A percentile compares a stretch with the other conserved stretches of the same genome.
Conservation (phyloP, 139 green algal species). For the Desmodesmus armatus region DNA sequence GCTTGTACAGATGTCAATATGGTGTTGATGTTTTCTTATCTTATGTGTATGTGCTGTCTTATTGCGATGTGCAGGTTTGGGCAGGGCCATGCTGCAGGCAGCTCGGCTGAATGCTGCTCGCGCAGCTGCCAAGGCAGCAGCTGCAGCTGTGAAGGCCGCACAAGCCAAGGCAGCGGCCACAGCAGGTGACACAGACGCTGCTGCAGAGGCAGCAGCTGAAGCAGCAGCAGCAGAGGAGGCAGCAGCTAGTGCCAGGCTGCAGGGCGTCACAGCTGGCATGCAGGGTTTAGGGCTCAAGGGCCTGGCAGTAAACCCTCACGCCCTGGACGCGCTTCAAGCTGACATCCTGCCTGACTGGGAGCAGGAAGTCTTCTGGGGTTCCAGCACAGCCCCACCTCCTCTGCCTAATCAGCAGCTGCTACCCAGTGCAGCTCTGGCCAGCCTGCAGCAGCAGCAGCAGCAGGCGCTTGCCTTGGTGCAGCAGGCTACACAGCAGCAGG, state of each 20-base stretch:
- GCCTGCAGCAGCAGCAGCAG: not conserved
- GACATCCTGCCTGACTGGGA: slow-evolving; percentile 35
- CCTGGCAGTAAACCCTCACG: slow-evolving; percentile 15
- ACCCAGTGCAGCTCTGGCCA: not conserved
- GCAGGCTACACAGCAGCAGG: slow-evolving; percentile 4
- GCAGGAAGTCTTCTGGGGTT: slow-evolving; percentile 1
- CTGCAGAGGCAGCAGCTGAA: not conserved
- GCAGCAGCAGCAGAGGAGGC: not conserved
- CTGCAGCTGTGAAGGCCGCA: not conserved
- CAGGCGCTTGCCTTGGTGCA: not conserved
- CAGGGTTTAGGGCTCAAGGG: not conserved
- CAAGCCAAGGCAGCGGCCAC: not conserved
- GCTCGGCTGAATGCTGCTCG: not conserved
- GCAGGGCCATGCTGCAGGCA: not conserved
- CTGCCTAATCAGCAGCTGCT: no score
- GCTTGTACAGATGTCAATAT: not conserved
- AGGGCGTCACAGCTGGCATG: no score
- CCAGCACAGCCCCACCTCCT: not conserved
- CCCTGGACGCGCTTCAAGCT: slow-evolving; percentile 16
- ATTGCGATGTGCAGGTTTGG: slow-evolving; percentile 2
- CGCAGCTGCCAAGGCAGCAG: not conserved
- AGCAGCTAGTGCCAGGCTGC: not conserved
- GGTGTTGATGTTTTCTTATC: not conserved
- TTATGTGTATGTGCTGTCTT: not conserved
- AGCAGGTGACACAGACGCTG: not conserved